Evolutionary conservation across 352 stramenopile genomes (phyloP).

Genomic region (Phytophthora sansomeana): DNA sequence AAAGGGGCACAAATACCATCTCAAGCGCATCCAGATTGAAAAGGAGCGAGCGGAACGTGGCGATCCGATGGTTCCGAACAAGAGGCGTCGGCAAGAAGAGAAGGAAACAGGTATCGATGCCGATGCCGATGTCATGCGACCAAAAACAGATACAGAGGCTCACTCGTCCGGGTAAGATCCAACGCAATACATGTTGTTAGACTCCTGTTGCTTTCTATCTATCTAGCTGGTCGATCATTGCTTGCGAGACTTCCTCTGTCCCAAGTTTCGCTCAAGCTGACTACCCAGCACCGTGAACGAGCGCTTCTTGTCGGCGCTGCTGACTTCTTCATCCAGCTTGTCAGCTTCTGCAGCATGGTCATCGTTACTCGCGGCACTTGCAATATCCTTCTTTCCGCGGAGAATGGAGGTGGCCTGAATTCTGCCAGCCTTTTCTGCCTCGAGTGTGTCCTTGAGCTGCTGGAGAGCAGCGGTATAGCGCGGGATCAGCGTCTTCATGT

Average conservation of each 20-base stretch:
- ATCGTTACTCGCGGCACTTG: slow-evolving; percentile 8
- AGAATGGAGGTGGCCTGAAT: slow-evolving; percentile 58
- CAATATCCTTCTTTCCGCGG: slow-evolving; percentile 22
- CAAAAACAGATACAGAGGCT: slow-evolving; percentile 18
- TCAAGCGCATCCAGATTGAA: slow-evolving; percentile 74
- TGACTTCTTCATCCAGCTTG: slow-evolving; percentile 43
- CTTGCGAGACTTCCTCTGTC: slow-evolving; percentile 47
- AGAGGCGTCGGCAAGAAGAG: slow-evolving; percentile 26
- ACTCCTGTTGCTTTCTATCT: slow-evolving; percentile 34
- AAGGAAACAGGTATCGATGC: slow-evolving; percentile 7
- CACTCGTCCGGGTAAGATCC: slow-evolving; percentile 17
- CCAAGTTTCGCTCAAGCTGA: slow-evolving; percentile 69
- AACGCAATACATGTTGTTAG: slow-evolving; percentile 27
- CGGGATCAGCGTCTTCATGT: slow-evolving; percentile 86
- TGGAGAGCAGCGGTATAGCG: slow-evolving; percentile 76
- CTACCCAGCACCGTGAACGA: slow-evolving; percentile 59
- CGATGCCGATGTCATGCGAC: neutral
- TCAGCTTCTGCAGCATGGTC: slow-evolving; percentile 11
- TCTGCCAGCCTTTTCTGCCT: slow-evolving; percentile 78
- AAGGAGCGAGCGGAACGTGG: slow-evolving; percentile 38
- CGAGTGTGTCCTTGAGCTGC: slow-evolving; percentile 80
- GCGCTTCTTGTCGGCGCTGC: slow-evolving; percentile 59
- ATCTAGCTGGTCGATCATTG: slow-evolving; percentile 38
- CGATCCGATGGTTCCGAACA: slow-evolving; percentile 18
- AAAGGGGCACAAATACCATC: slow-evolving; percentile 85